A percentile compares a stretch with the other conserved stretches of the same genome.
phyloP scores from a whole-genome alignment of 768 basidiomycete genomes.

The Artomyces pyxidatus region DNA sequence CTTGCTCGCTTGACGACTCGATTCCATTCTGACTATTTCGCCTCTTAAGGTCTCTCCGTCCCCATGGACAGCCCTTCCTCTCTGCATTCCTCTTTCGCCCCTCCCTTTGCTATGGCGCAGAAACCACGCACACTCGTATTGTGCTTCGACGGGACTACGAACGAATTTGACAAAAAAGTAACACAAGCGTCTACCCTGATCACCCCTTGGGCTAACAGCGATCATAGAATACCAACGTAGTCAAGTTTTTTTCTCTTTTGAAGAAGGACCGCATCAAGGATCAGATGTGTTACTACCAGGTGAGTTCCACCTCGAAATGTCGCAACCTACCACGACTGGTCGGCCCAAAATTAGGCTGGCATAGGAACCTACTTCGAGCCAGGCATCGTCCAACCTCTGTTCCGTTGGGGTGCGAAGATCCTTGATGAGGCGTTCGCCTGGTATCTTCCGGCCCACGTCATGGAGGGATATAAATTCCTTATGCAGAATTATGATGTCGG shows the following conservation, averaged over 20 bases:
- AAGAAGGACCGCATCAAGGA: conserved; percentile 28
- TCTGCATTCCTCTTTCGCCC: no score
- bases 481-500: conserved; percentile 73
- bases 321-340: no score
- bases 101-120: neutral
- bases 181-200: neutral
- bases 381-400: conserved; percentile 57
- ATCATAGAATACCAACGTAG: conserved; percentile 33
- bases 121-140: conserved; percentile 12
- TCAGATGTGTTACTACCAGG: conserved; percentile 61
- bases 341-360: no score
- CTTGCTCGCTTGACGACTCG: no score
- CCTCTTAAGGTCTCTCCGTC: no score
- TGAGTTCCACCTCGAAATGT: conserved; percentile 20
- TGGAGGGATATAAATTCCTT: conserved; percentile 67
- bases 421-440: conserved; percentile 68
- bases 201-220: neutral
- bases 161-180: conserved; percentile 2
- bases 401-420: conserved; percentile 48
- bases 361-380: conserved; percentile 48
- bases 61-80: no score
- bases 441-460: conserved; percentile 67
- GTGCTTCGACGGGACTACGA: conserved; percentile 14
- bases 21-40: no score
- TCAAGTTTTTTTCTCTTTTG: conserved; percentile 29